Percentiles rank a stretch among this genome's conserved stretches.
phyloP scores from a whole-genome alignment of 1,284 basidiomycete species.

The Marasmius oreades region DNA sequence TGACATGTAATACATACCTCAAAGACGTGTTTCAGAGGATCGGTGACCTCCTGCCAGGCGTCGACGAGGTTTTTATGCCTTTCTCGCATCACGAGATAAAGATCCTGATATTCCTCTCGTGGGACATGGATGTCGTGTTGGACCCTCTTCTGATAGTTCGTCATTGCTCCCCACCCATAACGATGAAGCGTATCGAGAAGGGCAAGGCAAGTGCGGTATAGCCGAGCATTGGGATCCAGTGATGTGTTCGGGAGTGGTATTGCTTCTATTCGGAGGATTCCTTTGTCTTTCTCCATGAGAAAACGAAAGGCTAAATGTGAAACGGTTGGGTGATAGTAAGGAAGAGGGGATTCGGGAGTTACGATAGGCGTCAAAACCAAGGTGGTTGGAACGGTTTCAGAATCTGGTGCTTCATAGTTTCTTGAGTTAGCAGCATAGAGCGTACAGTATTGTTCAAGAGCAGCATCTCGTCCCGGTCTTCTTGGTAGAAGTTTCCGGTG shows the following conservation, averaged over 20 bases:
- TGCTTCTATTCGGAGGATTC: constrained; percentile 45
- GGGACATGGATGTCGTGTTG: constrained; percentile 80
- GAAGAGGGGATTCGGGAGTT: constrained; percentile 41
- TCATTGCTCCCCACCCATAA: constrained; percentile 80
- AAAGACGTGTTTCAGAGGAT: constrained; percentile 85
- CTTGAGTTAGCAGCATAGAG: constrained; percentile 43
- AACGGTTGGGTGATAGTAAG: constrained; percentile 80
- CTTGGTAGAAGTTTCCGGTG: constrained; percentile 67
- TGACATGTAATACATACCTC: constrained; percentile 44
- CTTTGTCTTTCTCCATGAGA: constrained; percentile 22
- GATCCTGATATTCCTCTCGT: constrained; percentile 81
- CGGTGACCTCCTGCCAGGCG: constrained; percentile 77
- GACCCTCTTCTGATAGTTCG: constrained; percentile 84
- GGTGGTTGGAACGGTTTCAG: constrained; percentile 27
- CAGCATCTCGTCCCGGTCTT: constrained; percentile 63
- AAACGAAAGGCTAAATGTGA: constrained; percentile 73
- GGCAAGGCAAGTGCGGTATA: constrained; percentile 78
- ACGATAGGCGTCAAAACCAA: constrained; percentile 66
- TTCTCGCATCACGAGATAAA: constrained; percentile 85
- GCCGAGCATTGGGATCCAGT: constrained; percentile 52
- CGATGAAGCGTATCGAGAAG: constrained; percentile 82
- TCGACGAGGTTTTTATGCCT: constrained; percentile 73
- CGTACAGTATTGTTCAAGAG: constrained; percentile 74
- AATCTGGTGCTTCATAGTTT: constrained; percentile 16
- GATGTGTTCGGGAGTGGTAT: constrained; percentile 50